Base-by-base conservation (phyloP, 768 basidiomycete genomes). In the Crepidotus variabilis region DNA sequence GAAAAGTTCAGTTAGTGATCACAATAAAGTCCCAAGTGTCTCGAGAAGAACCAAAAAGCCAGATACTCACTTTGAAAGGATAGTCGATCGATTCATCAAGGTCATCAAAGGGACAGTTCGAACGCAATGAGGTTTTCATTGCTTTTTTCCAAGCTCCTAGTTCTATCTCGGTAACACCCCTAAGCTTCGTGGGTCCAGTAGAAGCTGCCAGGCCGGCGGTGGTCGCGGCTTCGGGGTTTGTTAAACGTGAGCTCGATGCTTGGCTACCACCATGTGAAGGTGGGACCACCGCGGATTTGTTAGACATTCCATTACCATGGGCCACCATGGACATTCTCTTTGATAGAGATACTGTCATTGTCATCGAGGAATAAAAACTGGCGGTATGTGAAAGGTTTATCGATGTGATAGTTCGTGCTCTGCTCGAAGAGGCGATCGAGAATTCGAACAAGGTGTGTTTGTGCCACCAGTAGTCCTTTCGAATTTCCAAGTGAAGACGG, bases 1-100 rank as follows among this genome's bases (percentile, higher is more conserved):
- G 55, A 36, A 50, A 46, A 56, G 35, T 22, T 28, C 49, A 35
- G 39, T 56, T 34, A 35, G 47, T 28, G 28, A 28, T 28, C 28
- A 28, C 28, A 28, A 28, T 4, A 8, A 28, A 8, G 28, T 28
- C 8, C 4, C 3, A 28, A 28, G 28, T 28, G 28, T 3, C 3
- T 28, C 28, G 28, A 28, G 28, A 8, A 4, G 28, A 28, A 28
- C 28, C 47, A 56, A 47, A 22, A 57, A 32, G 54, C 52, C 50
- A 34, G 34, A 21, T 36, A 46, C 59, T n/a, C 69, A 79, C 81
- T 64, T 73, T 68, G 69, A 86, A 86, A 13, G 74, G 74, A 61
- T 79, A 84, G 34, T 75, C 72, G 71, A 80, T 78, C 0, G 81
- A 69, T 28, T 84, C 80, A 47, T 83, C 76, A 6, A 83, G 67